Percentiles rank a stretch among this genome's conserved stretches.
Conservation (phyloP, 1,139 yeast species). For the Hemisphaericaspora lyxosophila region DNA sequence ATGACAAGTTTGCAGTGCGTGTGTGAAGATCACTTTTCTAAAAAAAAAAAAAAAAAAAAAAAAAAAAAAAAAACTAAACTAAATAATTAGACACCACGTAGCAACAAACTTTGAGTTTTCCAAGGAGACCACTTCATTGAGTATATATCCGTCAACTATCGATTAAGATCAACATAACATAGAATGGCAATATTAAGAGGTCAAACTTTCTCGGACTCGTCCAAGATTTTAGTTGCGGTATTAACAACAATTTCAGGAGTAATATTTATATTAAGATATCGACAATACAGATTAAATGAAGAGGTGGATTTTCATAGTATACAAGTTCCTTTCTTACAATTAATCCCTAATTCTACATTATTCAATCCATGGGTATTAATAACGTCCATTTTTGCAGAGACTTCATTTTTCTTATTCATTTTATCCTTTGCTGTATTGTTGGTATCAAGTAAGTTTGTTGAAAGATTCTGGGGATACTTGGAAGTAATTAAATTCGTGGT, state of each 20-base stretch:
- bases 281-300: conserved; percentile 30
- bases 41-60: too few species aligned
- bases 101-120: too few species aligned
- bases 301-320: conserved; percentile 35
- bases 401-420: conserved; percentile 49
- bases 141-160: neutral
- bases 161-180: neutral
- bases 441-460: conserved; percentile 52
- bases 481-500: conserved; percentile 62
- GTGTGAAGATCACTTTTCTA: too few species aligned
- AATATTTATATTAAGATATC: conserved; percentile 30
- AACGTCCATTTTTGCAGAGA: conserved; percentile 72
- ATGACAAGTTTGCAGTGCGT: too few species aligned
- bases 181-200: conserved; percentile 14
- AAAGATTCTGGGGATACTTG: conserved; percentile 57
- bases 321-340: conserved; percentile 61
- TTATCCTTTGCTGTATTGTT: conserved; percentile 51
- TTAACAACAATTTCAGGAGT: conserved; percentile 24
- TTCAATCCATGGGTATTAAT: conserved; percentile 76
- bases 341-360: conserved; percentile 64
- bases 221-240: conserved; percentile 28
- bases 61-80: too few species aligned
- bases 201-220: conserved; percentile 25
- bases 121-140: too few species aligned
- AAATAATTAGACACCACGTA: too few species aligned